Evolutionary conservation across 2,329 filamentous ascomycete species (phyloP), one percentile per base, ranked within the genome.

Genomic region (Corinectria fuckeliana): DNA sequence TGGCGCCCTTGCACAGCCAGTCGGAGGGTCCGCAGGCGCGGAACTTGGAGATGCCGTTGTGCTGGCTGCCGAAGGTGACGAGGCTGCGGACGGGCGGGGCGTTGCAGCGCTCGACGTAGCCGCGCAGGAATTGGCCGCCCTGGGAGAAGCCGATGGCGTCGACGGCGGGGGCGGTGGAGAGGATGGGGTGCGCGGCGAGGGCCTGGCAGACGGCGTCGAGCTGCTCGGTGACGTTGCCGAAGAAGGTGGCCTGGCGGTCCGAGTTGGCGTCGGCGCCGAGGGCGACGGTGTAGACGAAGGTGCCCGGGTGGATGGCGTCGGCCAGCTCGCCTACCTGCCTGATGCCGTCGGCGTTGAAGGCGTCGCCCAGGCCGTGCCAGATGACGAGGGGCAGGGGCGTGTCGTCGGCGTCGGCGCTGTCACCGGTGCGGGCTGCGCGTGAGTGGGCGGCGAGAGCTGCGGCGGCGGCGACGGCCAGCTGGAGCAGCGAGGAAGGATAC

Each of bases 111-210:
- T 99, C 88, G 64, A 97, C 82, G 74, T 96, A 93, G 21, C 85
- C 95, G 59, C 95, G 88, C n/a, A 99, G 85, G 80, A 99, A 97
- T 75, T 97, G 92, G 1, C 95, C 95, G 63, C 95, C 95, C 77
- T 99, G 95, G 13, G 91, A 95, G 81, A 99, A 97, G 25, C 95
- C 95, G 32, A 99, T 80, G 30, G 93, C 94, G 77, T 98, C 95
- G 72, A 97, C 83, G 63, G 90, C 92, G 0, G 91, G 91, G 0
- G 91, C 91, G 6, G 89, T 91, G 56, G 89, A 89, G 14, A 97
- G 85, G 74, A 96, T 91, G 1, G 90, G 89, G 73, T 97, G 86
- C 0, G 83, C 73, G 58, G 90, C 84, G 39, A 98, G 85, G 69
- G 89, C 87, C n/a, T 79, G 81, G 84, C 95, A 98, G 50, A 96